phyloP scores from a whole-genome alignment of 2,329 filamentous ascomycete genomes.

The Biscogniauxia sp. region DNA sequence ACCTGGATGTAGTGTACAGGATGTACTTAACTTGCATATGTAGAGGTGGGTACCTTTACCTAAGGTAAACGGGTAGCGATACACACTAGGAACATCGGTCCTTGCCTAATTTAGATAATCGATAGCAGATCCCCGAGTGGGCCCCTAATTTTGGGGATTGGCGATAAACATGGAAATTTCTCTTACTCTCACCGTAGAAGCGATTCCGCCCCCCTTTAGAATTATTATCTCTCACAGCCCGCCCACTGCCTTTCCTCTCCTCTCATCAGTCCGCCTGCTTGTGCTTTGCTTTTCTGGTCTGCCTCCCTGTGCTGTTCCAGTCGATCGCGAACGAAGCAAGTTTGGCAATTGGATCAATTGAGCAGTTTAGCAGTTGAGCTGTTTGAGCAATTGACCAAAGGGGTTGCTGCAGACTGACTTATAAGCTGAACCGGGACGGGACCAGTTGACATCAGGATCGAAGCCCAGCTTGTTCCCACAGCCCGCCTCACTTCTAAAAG shows the following conservation, averaged over 20 bases:
- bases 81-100: not conserved
- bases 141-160: slow-evolving; percentile 5
- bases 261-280: not conserved
- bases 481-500: not conserved
- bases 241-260: too few species aligned
- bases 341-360: not conserved
- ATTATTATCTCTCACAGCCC: not conserved
- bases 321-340: not conserved
- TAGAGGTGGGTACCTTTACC: not conserved
- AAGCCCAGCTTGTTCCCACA: not conserved
- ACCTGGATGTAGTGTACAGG: not conserved
- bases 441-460: too few species aligned
- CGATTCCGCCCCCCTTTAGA: not conserved
- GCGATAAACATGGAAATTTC: slow-evolving; percentile 25
- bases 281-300: not conserved
- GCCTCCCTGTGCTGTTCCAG: not conserved
- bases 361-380: not conserved
- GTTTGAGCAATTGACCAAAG: not conserved
- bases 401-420: not conserved
- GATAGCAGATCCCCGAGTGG: slow-evolving; percentile 1
- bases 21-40: not conserved
- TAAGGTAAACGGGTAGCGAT: not conserved
- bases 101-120: not conserved
- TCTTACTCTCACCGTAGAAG: slow-evolving; percentile 4
- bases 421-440: too few species aligned